A percentile compares a stretch with the other conserved stretches of the same genome.
Evolutionary conservation across 305 asterid species (phyloP).

Genomic region (Rubia peregrina): DNA sequence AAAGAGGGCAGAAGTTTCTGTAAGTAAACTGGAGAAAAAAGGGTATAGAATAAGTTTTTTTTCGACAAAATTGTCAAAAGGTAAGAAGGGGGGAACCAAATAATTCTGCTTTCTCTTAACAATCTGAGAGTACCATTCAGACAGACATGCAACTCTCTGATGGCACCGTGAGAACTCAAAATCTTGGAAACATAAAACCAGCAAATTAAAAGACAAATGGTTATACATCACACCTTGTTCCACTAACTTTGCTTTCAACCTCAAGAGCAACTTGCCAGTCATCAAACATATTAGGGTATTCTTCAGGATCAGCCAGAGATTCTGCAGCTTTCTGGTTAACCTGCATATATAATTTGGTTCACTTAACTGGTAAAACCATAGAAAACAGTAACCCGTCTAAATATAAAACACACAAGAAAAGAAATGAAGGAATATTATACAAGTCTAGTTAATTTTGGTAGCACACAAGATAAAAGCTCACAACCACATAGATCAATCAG

Average conservation of each 20-base stretch:
- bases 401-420: neutral
- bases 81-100: too few relatives aligned
- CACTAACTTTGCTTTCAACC: constrained; percentile 68
- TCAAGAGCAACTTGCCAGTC: constrained; percentile 96
- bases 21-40: neutral
- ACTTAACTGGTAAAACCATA: neutral
- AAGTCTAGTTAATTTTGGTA: neutral
- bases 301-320: constrained; percentile 97
- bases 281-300: constrained; percentile 90
- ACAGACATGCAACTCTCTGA: neutral
- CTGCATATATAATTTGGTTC: constrained; percentile 26
- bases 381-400: neutral
- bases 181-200: neutral
- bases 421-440: neutral
- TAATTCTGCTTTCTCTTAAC: too few relatives aligned
- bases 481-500: constrained; percentile 11
- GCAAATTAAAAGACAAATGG: constrained; percentile 11
- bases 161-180: neutral
- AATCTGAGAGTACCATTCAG: neutral
- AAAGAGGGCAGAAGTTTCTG: neutral
- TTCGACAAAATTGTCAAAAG: too few relatives aligned
- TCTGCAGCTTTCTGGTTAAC: constrained; percentile 94
- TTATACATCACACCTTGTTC: constrained; percentile 44
- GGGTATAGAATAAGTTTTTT: neutral
- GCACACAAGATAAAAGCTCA: constrained; percentile 6